A percentile compares a stretch with the other conserved stretches of the same genome.
phyloP scores from a whole-genome alignment of 2,329 filamentous ascomycete species.

The Helminthosporium solani region DNA sequence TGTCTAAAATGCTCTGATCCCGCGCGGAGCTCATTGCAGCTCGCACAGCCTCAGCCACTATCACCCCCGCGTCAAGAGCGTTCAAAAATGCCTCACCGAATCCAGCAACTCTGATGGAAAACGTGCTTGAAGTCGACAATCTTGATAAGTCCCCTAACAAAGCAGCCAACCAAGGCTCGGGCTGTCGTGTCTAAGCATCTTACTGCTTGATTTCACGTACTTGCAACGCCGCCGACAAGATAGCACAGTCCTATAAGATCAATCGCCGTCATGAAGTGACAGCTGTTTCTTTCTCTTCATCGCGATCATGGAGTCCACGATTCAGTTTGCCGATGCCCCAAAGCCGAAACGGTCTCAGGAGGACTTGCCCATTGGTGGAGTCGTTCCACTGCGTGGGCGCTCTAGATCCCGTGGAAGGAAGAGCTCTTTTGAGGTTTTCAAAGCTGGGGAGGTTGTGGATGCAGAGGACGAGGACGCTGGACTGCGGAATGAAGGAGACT shows the following conservation, averaged over 20 bases:
- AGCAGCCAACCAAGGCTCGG: conserved; percentile 21
- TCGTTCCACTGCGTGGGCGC: conserved; percentile 23
- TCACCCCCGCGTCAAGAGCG: background rate
- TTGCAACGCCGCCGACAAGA: conserved; percentile 6
- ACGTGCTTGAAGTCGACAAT: conserved; percentile 11
- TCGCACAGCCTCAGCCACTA: conserved; percentile 10
- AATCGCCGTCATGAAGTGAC: conserved; percentile 5
- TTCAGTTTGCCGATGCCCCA: conserved; percentile 21
- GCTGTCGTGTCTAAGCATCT: conserved; percentile 13
- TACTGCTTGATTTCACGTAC: conserved; percentile 25
- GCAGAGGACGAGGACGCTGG: conserved; percentile 36
- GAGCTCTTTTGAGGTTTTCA: conserved; percentile 64
- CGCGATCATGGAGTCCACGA: conserved; percentile 23
- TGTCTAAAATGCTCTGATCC: background rate
- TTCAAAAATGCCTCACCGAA: conserved; percentile 14
- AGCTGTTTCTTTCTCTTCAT: background rate
- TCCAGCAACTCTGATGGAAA: conserved; percentile 9
- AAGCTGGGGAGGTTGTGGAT: conserved; percentile 47
- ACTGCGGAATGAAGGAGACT: conserved; percentile 31
- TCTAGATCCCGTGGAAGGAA: conserved; percentile 19
- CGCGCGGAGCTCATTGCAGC: background rate
- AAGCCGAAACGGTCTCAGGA: conserved; percentile 12
- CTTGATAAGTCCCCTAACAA: conserved; percentile 18
- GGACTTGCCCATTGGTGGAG: conserved; percentile 20
- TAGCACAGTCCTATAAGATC: conserved; percentile 15